Evolutionary conservation across 2,329 filamentous ascomycete species (phyloP), one percentile per base, ranked within the genome.

Genomic region (Knufia petricola): DNA sequence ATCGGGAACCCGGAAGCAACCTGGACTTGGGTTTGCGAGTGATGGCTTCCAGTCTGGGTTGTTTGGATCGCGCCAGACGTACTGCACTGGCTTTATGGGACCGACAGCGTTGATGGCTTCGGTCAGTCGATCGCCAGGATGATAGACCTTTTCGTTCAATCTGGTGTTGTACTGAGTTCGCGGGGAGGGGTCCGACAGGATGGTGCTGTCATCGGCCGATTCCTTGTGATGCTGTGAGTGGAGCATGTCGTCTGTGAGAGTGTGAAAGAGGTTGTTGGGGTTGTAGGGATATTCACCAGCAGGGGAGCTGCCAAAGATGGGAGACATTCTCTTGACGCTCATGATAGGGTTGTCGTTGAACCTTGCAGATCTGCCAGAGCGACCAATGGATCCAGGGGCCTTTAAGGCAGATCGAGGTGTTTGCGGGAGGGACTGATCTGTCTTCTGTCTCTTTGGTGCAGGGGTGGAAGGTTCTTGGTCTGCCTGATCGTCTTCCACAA

Each of bases 331-430:
- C 15, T 31, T 40, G 26, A 48, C 23, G 20, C 46, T 48, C n/a
- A 30, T 17, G 13, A 48, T 19, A 31, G 46, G 46, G 28, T 48
- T 48, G 21, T 21, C 13, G n/a, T 48, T 48, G 46, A 48, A 48
- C 21, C 19, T 20, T 13, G 32, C 46, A 12, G 36, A 41, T 41
- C 38, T 40, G 4, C 46, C 46, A 34, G 37, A 13, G n/a, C 46
- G 37, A 32, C 30, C 46, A n/a, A 48, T 21, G 3, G 46, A 41
- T 19, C 46, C 46, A 23, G 46, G 46, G 8, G 37, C n/a, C 19
- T 48, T 48, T 37, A 48, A 7, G 6, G 46, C 46, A 32, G 46
- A 48, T 21, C 46, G 46, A 17, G 46, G 46, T 7, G 46, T 48
- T 42, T 41, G 37, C 20, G 24, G 19, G 10, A 28, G 12, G 9